These are phyloP conservation scores for Gossypium aridum DNA, from an alignment of 441 rosid genomes.

Conservation along the genomic window DNA sequence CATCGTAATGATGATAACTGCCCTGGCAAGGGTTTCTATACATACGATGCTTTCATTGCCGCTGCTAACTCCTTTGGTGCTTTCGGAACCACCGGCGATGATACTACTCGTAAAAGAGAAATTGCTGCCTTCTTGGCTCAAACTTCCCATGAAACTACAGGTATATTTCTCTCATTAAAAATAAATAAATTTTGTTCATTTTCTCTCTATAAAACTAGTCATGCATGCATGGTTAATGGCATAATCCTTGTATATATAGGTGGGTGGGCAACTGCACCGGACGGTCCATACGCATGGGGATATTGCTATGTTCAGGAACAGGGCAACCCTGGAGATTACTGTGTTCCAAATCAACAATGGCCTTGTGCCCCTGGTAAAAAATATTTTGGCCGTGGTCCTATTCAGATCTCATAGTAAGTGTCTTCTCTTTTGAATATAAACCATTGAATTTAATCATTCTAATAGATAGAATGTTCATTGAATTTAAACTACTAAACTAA, in stretches of 20 bases:
- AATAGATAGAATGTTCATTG: background rate
- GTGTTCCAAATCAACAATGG: conserved; percentile 21
- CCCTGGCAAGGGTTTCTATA: conserved; percentile 42
- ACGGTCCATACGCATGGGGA: conserved; percentile 55
- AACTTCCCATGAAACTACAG: conserved; percentile 50
- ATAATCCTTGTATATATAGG: conserved; percentile 20
- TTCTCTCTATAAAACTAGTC: background rate
- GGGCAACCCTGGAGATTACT: conserved; percentile 24
- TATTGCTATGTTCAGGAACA: conserved; percentile 40
- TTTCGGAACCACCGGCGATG: conserved; percentile 48
- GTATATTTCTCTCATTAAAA: conserved; percentile 9
- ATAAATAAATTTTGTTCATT: background rate
- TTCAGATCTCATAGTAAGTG: conserved; percentile 43
- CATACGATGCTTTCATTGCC: conserved; percentile 42
- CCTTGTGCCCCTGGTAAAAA: conserved; percentile 34
- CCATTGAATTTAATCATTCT: background rate
- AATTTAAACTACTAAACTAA: background rate
- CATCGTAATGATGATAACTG: conserved; percentile 42
- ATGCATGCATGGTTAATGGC: background rate
- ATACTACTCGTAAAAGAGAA: conserved; percentile 34
- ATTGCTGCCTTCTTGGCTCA: conserved; percentile 68
- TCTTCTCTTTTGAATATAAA: background rate
- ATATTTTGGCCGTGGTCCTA: conserved; percentile 55
- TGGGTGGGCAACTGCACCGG: conserved; percentile 41
- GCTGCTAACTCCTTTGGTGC: conserved; percentile 40